A percentile compares a stretch with the other conserved stretches of the same genome.
Conservation (phyloP, 163 green algal species). For the Chlamydomonas reinhardtii region DNA sequence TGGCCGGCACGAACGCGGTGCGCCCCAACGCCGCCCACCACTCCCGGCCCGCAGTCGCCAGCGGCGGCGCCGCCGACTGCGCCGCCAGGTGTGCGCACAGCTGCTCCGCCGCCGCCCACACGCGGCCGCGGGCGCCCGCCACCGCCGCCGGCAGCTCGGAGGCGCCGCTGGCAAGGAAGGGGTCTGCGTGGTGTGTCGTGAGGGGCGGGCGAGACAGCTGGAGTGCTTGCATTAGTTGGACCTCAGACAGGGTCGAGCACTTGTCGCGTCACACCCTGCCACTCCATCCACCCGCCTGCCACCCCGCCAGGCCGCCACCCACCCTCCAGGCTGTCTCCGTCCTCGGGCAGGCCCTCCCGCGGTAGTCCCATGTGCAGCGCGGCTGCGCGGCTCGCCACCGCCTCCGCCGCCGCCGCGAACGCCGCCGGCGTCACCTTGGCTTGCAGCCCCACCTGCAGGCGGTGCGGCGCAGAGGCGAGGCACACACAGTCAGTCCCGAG, state of each 20-base stretch:
- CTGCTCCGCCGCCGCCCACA: slow-evolving; percentile 1
- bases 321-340: slow-evolving; percentile 23
- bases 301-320: neutral
- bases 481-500: too few species aligned
- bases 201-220: too few species aligned
- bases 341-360: slow-evolving; percentile 9
- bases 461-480: too few species aligned
- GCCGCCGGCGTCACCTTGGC: slow-evolving; percentile 43
- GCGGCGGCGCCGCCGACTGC: neutral
- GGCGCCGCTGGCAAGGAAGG: slow-evolving; percentile 36
- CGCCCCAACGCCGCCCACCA: slow-evolving; percentile 47
- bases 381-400: slow-evolving; percentile 32
- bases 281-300: too few species aligned
- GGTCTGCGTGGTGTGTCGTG: neutral
- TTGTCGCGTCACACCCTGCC: too few species aligned
- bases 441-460: too few species aligned
- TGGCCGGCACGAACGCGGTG: slow-evolving; percentile 65
- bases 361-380: slow-evolving; percentile 37
- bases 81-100: slow-evolving; percentile 17
- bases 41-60: slow-evolving; percentile 18
- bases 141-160: slow-evolving; percentile 21
- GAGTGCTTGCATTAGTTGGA: too few species aligned
- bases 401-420: slow-evolving; percentile 62
- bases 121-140: slow-evolving; percentile 12
- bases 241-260: too few species aligned